Percentiles rank a stretch among this genome's conserved stretches.
Conservation (phyloP, 1,284 basidiomycete species). For the Boletus semigastroideus region DNA sequence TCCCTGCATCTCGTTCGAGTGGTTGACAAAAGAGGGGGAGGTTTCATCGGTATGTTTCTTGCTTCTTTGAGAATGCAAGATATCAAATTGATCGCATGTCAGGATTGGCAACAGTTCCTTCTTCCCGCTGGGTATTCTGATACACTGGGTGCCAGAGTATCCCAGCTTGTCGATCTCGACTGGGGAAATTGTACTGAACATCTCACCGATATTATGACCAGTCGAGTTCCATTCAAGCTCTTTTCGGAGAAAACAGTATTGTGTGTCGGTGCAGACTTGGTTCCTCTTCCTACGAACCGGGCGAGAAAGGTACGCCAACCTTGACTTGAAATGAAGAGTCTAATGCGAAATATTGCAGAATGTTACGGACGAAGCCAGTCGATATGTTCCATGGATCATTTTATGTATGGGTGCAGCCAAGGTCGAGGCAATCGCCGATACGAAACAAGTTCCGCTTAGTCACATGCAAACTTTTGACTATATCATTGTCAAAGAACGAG, state of each 20-base stretch:
- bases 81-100: conserved; percentile 10
- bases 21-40: conserved; percentile 46
- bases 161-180: conserved; percentile 69
- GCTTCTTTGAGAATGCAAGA: neutral
- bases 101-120: conserved; percentile 65
- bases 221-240: conserved; percentile 53
- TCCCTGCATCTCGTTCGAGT: conserved; percentile 72
- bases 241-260: conserved; percentile 54
- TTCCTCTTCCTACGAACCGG: conserved; percentile 44
- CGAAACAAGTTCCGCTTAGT: conserved; percentile 35
- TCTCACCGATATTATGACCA: conserved; percentile 54
- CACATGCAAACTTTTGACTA: conserved; percentile 53
- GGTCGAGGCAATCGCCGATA: conserved; percentile 55
- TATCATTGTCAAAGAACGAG: conserved; percentile 59
- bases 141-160: conserved; percentile 48
- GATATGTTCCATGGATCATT: conserved; percentile 54
- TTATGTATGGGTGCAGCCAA: conserved; percentile 70
- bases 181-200: conserved; percentile 65
- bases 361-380: conserved; percentile 29
- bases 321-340: neutral
- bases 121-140: conserved; percentile 69
- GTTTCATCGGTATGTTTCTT: conserved; percentile 26
- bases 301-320: conserved; percentile 36
- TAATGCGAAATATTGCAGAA: conserved; percentile 16
- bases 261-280: conserved; percentile 53